Evolutionary conservation across 768 basidiomycete genomes (phyloP).

Genomic region (Kwoniella shandongensis): DNA sequence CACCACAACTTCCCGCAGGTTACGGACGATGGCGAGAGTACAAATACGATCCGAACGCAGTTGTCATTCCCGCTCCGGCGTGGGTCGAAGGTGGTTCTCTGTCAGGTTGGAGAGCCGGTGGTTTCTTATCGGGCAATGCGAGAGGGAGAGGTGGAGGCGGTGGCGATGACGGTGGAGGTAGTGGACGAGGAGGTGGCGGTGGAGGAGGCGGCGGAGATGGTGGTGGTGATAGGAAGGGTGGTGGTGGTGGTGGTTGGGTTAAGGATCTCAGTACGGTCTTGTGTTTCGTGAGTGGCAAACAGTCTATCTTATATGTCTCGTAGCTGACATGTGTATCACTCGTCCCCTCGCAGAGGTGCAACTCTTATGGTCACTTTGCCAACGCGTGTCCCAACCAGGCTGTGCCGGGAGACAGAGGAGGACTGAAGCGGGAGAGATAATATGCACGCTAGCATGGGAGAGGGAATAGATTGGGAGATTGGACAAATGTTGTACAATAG

Average conservation of each 20-base stretch:
- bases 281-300: conserved; percentile 51
- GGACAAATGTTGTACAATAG: too few relatives aligned
- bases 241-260: conserved; percentile 41
- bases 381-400: conserved; percentile 89
- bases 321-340: too few relatives aligned
- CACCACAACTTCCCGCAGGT: conserved; percentile 69
- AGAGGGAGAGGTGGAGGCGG: conserved; percentile 27
- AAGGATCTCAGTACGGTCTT: conserved; percentile 51
- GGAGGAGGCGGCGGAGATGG: conserved; percentile 58
- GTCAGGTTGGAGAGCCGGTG: conserved; percentile 43
- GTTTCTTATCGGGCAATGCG: conserved; percentile 35
- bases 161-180: conserved; percentile 11
- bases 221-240: conserved; percentile 51
- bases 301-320: too few relatives aligned
- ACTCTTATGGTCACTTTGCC: conserved; percentile 91
- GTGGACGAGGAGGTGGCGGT: conserved; percentile 24
- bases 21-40: conserved; percentile 66
- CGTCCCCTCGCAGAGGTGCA: conserved; percentile 69
- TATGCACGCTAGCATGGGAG: too few relatives aligned
- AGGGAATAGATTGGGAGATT: not conserved
- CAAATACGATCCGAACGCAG: conserved; percentile 43
- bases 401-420: conserved; percentile 86
- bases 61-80: conserved; percentile 37
- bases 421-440: conserved; percentile 55
- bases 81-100: conserved; percentile 50